A percentile compares a stretch with the other conserved stretches of the same genome.
Evolutionary conservation across 345 rosid genomes (phyloP).

Genomic region (Kernera saxatilis): DNA sequence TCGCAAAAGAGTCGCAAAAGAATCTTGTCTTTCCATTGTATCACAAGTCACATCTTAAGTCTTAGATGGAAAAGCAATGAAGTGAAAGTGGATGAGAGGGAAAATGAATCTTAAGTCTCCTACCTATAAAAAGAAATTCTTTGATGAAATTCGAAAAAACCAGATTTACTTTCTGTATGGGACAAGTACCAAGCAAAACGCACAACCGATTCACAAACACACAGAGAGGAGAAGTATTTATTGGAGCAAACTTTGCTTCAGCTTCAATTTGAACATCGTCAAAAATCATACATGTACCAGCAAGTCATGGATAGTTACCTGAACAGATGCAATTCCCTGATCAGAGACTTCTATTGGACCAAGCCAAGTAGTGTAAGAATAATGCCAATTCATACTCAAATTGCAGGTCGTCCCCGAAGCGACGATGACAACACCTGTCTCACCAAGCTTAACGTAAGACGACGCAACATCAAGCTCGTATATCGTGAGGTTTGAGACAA

Average conservation of each 20-base stretch:
- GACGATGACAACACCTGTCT: constrained; percentile 64
- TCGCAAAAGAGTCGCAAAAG: neutral
- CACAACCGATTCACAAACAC: no score
- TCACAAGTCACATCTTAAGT: neutral
- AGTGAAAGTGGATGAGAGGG: no score
- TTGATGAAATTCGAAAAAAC: no score
- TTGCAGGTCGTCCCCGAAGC: constrained; percentile 83
- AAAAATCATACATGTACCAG: neutral
- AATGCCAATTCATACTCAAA: constrained; percentile 85
- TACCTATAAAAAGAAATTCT: no score
- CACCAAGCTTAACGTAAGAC: constrained; percentile 73
- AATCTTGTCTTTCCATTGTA: neutral
- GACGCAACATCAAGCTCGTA: constrained; percentile 58
- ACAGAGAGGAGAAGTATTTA: no score
- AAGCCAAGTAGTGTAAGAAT: constrained; percentile 68
- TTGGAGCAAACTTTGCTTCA: neutral
- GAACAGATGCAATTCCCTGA: constrained; percentile 71
- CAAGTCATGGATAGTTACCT: constrained; percentile 41
- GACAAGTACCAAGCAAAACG: no score
- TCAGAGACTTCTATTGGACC: constrained; percentile 67
- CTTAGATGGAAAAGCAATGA: no score
- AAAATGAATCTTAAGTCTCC: no score
- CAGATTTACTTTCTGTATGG: no score
- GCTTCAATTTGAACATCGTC: neutral
- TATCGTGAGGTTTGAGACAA: constrained; percentile 59